Evolutionary conservation across 805 yeast species (phyloP).

Genomic region (Jamesozyma hellenica): DNA sequence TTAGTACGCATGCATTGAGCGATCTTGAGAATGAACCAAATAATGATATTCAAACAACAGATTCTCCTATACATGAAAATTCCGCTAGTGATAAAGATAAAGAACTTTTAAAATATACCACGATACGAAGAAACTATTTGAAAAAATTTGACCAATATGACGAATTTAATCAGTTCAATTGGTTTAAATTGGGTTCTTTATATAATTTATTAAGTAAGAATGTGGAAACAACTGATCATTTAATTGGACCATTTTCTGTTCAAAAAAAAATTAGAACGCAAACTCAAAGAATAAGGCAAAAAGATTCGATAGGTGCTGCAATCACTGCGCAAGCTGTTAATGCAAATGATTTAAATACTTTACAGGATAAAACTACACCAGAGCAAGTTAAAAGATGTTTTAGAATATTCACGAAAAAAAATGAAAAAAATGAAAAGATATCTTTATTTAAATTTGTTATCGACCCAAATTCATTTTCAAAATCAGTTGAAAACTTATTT

Average conservation of each 20-base stretch:
- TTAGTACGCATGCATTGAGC: neutral
- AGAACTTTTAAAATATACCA: constrained; percentile 8
- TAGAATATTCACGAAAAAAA: constrained; percentile 29
- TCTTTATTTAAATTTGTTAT: constrained; percentile 57
- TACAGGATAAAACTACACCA: constrained; percentile 51
- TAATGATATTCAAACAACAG: no score
- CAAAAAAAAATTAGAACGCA: constrained; percentile 37
- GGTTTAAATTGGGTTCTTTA: constrained; percentile 50
- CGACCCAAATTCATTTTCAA: constrained; percentile 67
- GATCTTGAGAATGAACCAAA: constrained; percentile 17
- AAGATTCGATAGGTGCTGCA: constrained; percentile 32
- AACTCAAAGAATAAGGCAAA: constrained; percentile 32
- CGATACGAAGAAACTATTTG: constrained; percentile 12
- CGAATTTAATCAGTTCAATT: constrained; percentile 40
- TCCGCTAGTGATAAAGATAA: constrained; percentile 17
- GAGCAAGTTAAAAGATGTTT: constrained; percentile 50
- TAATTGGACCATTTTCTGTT: constrained; percentile 61
- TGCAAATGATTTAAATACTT: constrained; percentile 38
- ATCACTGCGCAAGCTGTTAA: constrained; percentile 34
- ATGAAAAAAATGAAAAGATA: constrained; percentile 32
- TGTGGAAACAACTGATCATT: constrained; percentile 46
- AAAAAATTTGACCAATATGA: constrained; percentile 21
- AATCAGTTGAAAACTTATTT: constrained; percentile 76
- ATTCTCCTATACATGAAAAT: no score
- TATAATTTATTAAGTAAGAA: constrained; percentile 38